phyloP scores from a whole-genome alignment of 495 filamentous ascomycete genomes.

The Aspergillus heteromorphus region DNA sequence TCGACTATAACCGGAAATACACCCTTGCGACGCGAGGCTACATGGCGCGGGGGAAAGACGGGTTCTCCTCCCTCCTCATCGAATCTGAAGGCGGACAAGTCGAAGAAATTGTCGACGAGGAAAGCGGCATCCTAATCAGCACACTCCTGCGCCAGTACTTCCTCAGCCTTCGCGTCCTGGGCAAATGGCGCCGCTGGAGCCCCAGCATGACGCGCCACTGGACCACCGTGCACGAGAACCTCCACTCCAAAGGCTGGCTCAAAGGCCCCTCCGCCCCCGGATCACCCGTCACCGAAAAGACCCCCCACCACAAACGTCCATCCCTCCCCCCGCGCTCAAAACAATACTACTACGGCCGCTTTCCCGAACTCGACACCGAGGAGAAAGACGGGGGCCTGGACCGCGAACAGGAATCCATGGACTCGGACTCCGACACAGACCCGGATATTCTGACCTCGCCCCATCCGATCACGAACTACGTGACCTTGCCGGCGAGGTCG shows the following conservation, averaged over 20 bases:
- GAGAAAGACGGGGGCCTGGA: conserved; percentile 10
- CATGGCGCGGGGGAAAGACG: conserved; percentile 84
- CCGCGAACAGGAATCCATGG: conserved; percentile 33
- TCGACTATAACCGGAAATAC: conserved; percentile 59
- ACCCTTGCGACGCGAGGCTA: conserved; percentile 72
- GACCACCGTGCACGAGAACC: conserved; percentile 49
- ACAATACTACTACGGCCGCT: conserved; percentile 39
- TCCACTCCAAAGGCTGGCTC: conserved; percentile 41
- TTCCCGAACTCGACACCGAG: conserved; percentile 27
- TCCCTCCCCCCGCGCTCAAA: conserved; percentile 24
- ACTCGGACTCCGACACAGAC: conserved; percentile 43
- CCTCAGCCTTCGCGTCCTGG: conserved; percentile 71
- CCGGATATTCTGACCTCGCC: conserved; percentile 37
- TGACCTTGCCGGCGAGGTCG: conserved; percentile 33
- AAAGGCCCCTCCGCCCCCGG: conserved; percentile 26
- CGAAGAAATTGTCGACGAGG: conserved; percentile 73
- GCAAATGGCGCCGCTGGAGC: conserved; percentile 67
- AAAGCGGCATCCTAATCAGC: conserved; percentile 79
- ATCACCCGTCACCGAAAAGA: conserved; percentile 28
- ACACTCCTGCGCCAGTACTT: conserved; percentile 87
- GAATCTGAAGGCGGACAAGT: conserved; percentile 64
- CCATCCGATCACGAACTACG: conserved; percentile 33
- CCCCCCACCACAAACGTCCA: conserved; percentile 16
- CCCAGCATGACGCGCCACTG: conserved; percentile 55
- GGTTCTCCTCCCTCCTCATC: conserved; percentile 66